These are phyloP conservation scores for Leishmania tropica DNA, from an alignment of 208 protist species.

Conservation along the genomic window DNA sequence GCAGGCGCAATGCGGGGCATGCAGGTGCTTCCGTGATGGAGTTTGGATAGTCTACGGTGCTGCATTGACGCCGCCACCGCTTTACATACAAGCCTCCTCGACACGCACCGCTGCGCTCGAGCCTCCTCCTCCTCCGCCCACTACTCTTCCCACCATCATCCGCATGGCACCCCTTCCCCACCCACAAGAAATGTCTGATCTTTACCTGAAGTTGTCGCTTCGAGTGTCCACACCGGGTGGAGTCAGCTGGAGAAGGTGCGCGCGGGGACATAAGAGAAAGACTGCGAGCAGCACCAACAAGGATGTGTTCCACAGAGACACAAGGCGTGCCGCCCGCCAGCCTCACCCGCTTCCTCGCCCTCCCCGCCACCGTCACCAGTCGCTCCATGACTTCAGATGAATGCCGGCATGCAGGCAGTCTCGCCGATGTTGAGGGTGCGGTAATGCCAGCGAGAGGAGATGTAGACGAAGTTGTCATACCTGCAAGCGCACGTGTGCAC, in stretches of 20 bases:
- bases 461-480: slow-evolving; percentile 46
- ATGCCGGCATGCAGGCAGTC: slow-evolving; percentile 57
- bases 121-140: neutral
- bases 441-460: slow-evolving; percentile 49
- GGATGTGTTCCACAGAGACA: neutral
- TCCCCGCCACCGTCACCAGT: neutral
- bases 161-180: neutral
- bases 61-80: neutral
- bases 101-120: neutral
- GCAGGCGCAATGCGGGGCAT: neutral
- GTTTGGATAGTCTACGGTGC: neutral
- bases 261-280: neutral
- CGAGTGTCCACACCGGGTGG: neutral
- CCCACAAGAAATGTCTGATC: neutral
- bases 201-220: neutral
- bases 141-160: neutral
- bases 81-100: neutral
- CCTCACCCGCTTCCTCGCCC: neutral
- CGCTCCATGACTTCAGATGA: slow-evolving; percentile 18
- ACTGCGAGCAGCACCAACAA: neutral
- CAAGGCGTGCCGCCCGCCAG: neutral
- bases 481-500: slow-evolving; percentile 40
- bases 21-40: neutral
- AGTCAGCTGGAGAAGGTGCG: neutral
- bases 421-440: slow-evolving; percentile 60